Evolutionary conservation across 2,329 filamentous ascomycete species (phyloP), one percentile per base, ranked within the genome.

Genomic region (Ilyonectria sp.): DNA sequence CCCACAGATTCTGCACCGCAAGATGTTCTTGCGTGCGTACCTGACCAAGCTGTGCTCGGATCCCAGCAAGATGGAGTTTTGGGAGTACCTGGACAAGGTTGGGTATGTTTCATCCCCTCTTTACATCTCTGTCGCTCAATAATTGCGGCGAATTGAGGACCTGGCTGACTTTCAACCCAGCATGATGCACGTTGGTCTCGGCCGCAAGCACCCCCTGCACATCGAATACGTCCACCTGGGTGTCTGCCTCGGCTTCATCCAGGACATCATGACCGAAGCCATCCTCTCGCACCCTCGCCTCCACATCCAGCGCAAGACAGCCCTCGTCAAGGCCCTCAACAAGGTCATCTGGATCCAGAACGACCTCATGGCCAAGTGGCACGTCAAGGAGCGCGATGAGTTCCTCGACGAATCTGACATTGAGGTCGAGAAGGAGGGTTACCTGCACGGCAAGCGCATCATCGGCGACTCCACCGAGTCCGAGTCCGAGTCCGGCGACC

Each of bases 271-370:
- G 73, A 91, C 89, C 26, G 93, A 94, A 77, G 93, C 93, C 17
- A 90, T 95, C 58, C 86, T 95, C 56, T 91, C 87, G 4, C 87
- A 94, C 75, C 92, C 92, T 1, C 87, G 87, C 3, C 84, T 96
- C 43, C 85, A 87, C 43, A 85, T 93, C 74, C 84, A 86, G 64
- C 87, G 88, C 80, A 95, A 95, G 82, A 90, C 92, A 19, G 91
- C 89, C 23, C 86, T 95, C 5, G 86, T 95, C 53, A 93, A 92
- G 77, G 93, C 93, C 1, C 84, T 95, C 23, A 90, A 90, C 69
- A 95, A 96, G 79, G 90, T 95, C 29, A 91, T 95, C 71, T 95
- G 93, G 93, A 94, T 95, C 72, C 93, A 95, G 80, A 95, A 95
- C 77, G 93, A 95, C 79, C 85, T 95, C 33, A 93, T 95, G 79